phyloP scores from a whole-genome alignment of 2,329 filamentous ascomycete species.

The Apiospora sp. region DNA sequence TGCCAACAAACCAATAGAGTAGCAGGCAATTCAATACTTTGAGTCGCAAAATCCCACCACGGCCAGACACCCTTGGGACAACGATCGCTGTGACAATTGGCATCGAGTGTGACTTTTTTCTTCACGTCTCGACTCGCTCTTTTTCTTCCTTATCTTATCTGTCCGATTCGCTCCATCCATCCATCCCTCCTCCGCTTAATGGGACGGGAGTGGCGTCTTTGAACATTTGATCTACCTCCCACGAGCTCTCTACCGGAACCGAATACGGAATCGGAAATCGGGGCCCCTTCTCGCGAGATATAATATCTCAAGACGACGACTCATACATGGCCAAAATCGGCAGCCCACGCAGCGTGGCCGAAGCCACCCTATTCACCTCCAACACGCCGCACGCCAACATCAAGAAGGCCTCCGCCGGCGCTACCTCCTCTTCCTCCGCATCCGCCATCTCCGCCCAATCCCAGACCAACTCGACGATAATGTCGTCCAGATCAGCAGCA shows the following conservation, averaged over 20 bases:
- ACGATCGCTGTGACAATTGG: background rate
- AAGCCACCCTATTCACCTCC: slow-evolving; percentile 81
- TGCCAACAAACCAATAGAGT: slow-evolving; percentile 12
- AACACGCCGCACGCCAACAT: slow-evolving; percentile 75
- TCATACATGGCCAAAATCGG: slow-evolving; percentile 26
- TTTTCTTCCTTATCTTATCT: background rate
- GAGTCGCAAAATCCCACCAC: slow-evolving; percentile 3
- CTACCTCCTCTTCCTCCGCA: slow-evolving; percentile 31
- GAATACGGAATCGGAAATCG: background rate
- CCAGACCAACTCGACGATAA: slow-evolving; percentile 30
- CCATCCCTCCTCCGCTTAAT: background rate
- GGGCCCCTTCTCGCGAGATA: background rate
- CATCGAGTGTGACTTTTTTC: background rate
- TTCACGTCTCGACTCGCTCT: background rate
- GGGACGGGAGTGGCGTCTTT: slow-evolving; percentile 5
- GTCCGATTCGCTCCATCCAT: background rate
- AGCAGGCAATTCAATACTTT: background rate
- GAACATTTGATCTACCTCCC: background rate
- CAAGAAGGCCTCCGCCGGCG: slow-evolving; percentile 52
- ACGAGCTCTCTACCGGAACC: background rate
- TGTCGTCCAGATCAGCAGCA: slow-evolving; percentile 8
- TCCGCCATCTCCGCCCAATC: slow-evolving; percentile 28
- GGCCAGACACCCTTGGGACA: background rate
- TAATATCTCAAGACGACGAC: background rate
- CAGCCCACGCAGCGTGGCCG: slow-evolving; percentile 73